Percentiles rank a stretch among this genome's conserved stretches.
phyloP scores from a whole-genome alignment of 192 early-diverging fungal genomes.

The Backusella australiensis region DNA sequence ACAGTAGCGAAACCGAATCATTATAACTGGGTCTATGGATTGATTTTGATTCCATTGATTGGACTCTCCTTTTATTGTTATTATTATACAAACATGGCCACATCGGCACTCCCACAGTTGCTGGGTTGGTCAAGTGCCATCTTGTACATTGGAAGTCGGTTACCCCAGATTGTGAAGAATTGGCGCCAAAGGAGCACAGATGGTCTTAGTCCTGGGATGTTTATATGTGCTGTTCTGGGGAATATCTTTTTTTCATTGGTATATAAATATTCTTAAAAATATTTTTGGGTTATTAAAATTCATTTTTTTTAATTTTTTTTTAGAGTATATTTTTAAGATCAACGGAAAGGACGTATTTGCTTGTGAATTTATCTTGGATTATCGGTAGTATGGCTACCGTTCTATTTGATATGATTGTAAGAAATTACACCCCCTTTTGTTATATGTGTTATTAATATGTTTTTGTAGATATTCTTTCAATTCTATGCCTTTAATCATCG shows the following conservation, averaged over 20 bases:
- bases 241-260: constrained; percentile 58
- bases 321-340: constrained; percentile 65
- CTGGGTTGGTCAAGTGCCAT: constrained; percentile 74
- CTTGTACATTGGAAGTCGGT: constrained; percentile 66
- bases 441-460: neutral
- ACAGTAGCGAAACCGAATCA: neutral
- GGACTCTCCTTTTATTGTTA: neutral
- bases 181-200: constrained; percentile 65
- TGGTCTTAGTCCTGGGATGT: constrained; percentile 79
- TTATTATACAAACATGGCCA: neutral
- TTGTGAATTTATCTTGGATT: constrained; percentile 71
- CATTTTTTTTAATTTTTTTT: neutral
- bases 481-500: neutral
- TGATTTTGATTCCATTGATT: neutral
- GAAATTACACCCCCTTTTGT: neutral
- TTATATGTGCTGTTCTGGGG: constrained; percentile 73
- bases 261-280: constrained; percentile 10
- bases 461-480: neutral
- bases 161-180: constrained; percentile 85
- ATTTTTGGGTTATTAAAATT: too few species aligned
- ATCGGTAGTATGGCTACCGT: constrained; percentile 68
- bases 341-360: constrained; percentile 56
- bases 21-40: neutral
- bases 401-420: constrained; percentile 67
- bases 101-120: constrained; percentile 49